Conservation (phyloP, 805 yeast species). For the Metschnikowia corniflorae region DNA sequence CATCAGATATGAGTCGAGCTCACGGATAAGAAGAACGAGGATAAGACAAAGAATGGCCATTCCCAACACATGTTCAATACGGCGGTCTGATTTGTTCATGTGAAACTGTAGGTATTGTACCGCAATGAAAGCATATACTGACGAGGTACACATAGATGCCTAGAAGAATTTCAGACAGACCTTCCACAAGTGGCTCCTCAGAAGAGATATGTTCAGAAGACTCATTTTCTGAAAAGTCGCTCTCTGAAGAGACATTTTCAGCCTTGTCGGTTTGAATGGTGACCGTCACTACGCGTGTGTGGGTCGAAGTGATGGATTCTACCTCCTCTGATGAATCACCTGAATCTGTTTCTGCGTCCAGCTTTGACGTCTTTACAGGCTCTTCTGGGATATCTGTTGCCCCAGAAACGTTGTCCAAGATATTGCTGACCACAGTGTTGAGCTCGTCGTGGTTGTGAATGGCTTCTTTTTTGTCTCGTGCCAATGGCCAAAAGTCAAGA, state of each 20-base stretch:
- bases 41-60: too few relatives aligned
- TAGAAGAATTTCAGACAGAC: background rate
- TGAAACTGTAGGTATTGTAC: too few relatives aligned
- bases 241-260: background rate
- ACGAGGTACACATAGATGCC: too few relatives aligned
- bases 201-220: background rate
- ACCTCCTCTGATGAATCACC: background rate
- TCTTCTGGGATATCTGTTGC: background rate
- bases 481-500: conserved; percentile 5
- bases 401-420: conserved; percentile 9
- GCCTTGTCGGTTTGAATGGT: background rate
- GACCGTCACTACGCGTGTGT: conserved; percentile 10
- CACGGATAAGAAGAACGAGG: too few relatives aligned
- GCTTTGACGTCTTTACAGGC: background rate
- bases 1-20: too few relatives aligned
- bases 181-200: background rate
- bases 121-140: too few relatives aligned
- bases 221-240: background rate
- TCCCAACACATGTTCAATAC: too few relatives aligned
- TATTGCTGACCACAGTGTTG: conserved; percentile 6
- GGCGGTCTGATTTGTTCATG: too few relatives aligned
- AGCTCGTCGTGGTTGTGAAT: conserved; percentile 4
- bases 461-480: conserved; percentile 2
- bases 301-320: conserved; percentile 6
- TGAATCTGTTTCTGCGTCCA: background rate